These are phyloP conservation scores for Colletotrichum sp. DNA, from an alignment of 2,329 filamentous ascomycete species.

Conservation along the genomic window DNA sequence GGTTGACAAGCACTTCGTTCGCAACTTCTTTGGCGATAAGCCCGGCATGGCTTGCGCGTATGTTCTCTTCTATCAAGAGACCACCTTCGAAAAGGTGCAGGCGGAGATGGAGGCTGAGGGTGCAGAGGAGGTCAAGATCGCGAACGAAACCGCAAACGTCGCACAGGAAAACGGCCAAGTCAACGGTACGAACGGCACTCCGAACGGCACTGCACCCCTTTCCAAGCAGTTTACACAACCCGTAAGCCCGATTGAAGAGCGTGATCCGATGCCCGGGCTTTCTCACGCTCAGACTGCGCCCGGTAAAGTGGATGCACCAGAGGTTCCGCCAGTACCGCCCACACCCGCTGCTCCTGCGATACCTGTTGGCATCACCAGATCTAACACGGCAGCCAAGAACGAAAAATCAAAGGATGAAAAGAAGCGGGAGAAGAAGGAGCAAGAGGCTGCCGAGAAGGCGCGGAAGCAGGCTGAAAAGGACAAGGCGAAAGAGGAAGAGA, in stretches of 20 bases:
- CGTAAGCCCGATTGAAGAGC: slow-evolving; percentile 47
- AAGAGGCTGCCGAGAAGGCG: slow-evolving; percentile 57
- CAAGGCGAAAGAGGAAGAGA: slow-evolving; percentile 48
- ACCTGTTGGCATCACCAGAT: slow-evolving; percentile 25
- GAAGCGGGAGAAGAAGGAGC: slow-evolving; percentile 73
- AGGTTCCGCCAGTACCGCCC: slow-evolving; percentile 33
- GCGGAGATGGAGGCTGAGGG: slow-evolving; percentile 87
- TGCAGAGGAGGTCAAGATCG: slow-evolving; percentile 63
- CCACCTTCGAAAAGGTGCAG: slow-evolving; percentile 68
- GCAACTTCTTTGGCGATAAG: slow-evolving; percentile 96
- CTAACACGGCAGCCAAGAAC: slow-evolving; percentile 20
- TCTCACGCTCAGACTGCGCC: slow-evolving; percentile 73
- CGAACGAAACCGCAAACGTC: slow-evolving; percentile 61
- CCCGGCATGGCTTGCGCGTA: slow-evolving; percentile 93
- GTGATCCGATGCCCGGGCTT: slow-evolving; percentile 61
- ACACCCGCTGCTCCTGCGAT: slow-evolving; percentile 32
- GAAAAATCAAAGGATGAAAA: slow-evolving; percentile 64
- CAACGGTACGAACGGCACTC: background rate
- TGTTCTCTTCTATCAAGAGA: slow-evolving; percentile 97
- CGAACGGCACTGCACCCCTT: slow-evolving; percentile 50
- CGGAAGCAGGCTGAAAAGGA: slow-evolving; percentile 51
- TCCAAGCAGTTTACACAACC: slow-evolving; percentile 58
- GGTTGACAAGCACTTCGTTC: slow-evolving; percentile 93
- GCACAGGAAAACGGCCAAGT: slow-evolving; percentile 52
- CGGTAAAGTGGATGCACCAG: slow-evolving; percentile 29